Conservation (phyloP, 192 early-diverging fungal genomes). For the Entophlyctis helioformis region DNA sequence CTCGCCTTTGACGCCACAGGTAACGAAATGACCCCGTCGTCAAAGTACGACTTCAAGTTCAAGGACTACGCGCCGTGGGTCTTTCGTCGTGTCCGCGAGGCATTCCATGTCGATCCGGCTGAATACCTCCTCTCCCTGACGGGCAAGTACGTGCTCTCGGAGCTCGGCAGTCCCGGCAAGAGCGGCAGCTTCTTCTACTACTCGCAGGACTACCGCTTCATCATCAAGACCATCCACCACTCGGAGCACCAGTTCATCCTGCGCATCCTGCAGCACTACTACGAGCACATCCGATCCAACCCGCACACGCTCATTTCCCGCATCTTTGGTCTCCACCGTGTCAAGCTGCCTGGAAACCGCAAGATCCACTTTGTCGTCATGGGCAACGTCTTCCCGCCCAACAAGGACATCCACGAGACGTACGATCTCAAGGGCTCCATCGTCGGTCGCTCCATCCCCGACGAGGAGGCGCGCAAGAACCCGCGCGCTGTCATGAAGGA, state of each 20-base stretch:
- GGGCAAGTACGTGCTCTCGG: conserved; percentile 92
- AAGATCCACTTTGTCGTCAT: conserved; percentile 99
- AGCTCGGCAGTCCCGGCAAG: conserved; percentile 89
- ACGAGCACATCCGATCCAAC: conserved; percentile 77
- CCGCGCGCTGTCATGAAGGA: conserved; percentile 93
- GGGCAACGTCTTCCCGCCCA: conserved; percentile 95
- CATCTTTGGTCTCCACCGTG: conserved; percentile 91
- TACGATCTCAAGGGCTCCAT: conserved; percentile 95
- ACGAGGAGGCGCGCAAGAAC: conserved; percentile 63
- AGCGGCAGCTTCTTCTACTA: conserved; percentile 97
- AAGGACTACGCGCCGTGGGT: conserved; percentile 99
- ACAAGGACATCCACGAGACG: conserved; percentile 91
- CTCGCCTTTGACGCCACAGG: conserved; percentile 90
- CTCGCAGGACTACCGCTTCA: conserved; percentile 94
- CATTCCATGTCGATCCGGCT: conserved; percentile 76
- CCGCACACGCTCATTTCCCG: conserved; percentile 88
- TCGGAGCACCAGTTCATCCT: conserved; percentile 91
- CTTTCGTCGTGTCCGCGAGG: conserved; percentile 79
- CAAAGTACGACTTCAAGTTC: conserved; percentile 97
- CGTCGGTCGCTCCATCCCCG: conserved; percentile 67
- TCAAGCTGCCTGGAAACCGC: conserved; percentile 81
- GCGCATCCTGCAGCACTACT: conserved; percentile 76
- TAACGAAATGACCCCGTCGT: conserved; percentile 89
- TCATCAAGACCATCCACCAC: conserved; percentile 96
- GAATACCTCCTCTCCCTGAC: conserved; percentile 93